Conservation (phyloP, 2,329 filamentous ascomycete species). For the Claviceps pusilla region DNA sequence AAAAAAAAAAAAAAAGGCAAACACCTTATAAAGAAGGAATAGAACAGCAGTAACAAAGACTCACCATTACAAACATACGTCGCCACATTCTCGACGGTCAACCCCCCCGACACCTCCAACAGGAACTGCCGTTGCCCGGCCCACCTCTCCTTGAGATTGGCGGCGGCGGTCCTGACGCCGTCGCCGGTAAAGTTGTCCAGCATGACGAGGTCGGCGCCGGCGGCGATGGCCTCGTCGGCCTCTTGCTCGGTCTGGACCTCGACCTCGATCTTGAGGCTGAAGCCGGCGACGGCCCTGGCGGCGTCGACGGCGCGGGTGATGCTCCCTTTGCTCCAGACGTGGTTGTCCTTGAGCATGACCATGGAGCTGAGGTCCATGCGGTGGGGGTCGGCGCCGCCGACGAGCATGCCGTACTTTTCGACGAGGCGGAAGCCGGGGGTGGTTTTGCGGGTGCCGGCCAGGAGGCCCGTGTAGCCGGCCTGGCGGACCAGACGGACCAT, state of each 20-base stretch:
- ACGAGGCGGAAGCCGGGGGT: conserved; percentile 90
- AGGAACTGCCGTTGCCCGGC: conserved; percentile 57
- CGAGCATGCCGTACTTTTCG: conserved; percentile 95
- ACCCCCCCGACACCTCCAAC: conserved; percentile 81
- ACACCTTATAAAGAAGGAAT: no score
- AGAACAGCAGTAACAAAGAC: conserved; percentile 13
- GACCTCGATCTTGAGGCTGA: conserved; percentile 88
- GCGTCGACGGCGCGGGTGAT: conserved; percentile 76
- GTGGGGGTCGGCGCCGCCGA: conserved; percentile 84
- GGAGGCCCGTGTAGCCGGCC: conserved; percentile 62
- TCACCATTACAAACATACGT: conserved; percentile 61
- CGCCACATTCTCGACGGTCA: conserved; percentile 72
- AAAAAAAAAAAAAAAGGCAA: no score
- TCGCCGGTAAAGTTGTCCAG: conserved; percentile 84
- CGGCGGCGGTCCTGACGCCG: conserved; percentile 60
- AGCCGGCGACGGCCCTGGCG: conserved; percentile 72
- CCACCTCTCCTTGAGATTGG: conserved; percentile 66
- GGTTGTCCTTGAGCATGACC: conserved; percentile 99
- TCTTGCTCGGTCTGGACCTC: conserved; percentile 81
- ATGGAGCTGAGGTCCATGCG: conserved; percentile 82
- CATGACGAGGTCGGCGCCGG: conserved; percentile 93
- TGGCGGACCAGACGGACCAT: conserved; percentile 41
- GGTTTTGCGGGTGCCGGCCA: conserved; percentile 95
- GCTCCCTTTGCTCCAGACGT: conserved; percentile 79
- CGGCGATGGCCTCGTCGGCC: conserved; percentile 78